Conservation (phyloP, 176 grass and related monocot genomes). For the Typha latifolia region DNA sequence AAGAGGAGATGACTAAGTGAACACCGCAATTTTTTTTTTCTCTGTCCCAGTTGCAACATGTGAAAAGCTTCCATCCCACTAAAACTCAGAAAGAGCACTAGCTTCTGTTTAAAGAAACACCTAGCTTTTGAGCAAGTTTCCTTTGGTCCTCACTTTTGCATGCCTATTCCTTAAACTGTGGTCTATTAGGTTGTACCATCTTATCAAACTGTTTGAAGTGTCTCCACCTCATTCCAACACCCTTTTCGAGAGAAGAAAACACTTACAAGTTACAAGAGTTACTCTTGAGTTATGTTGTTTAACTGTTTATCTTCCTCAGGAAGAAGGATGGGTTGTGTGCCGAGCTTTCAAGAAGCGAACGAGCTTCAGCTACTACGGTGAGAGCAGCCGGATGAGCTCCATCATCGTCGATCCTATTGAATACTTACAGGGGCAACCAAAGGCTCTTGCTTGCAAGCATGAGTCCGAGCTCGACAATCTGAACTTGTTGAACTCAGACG, state of each 20-base stretch:
- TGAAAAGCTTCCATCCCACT: constrained; percentile 6
- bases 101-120: neutral
- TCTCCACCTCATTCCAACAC: neutral
- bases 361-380: constrained; percentile 38
- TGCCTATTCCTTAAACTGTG: neutral
- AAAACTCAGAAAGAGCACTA: neutral
- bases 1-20: neutral
- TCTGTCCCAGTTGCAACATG: neutral
- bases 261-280: neutral
- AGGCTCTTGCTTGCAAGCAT: constrained; percentile 31
- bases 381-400: constrained; percentile 17
- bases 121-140: neutral
- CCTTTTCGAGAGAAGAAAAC: neutral
- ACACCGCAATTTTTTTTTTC: neutral
- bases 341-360: constrained; percentile 94
- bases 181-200: neutral
- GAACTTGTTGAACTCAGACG: constrained; percentile 24
- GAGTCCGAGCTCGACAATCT: constrained; percentile 33
- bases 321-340: constrained; percentile 98
- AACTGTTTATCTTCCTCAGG: constrained; percentile 25
- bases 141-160: neutral
- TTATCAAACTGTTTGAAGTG: too few relatives aligned
- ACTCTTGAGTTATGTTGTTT: neutral
- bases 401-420: constrained; percentile 12
- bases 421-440: constrained; percentile 18